Evolutionary conservation across 257 asterid genomes (phyloP), one percentile per base, ranked within the genome.

Genomic region (Verbascum thapsus): DNA sequence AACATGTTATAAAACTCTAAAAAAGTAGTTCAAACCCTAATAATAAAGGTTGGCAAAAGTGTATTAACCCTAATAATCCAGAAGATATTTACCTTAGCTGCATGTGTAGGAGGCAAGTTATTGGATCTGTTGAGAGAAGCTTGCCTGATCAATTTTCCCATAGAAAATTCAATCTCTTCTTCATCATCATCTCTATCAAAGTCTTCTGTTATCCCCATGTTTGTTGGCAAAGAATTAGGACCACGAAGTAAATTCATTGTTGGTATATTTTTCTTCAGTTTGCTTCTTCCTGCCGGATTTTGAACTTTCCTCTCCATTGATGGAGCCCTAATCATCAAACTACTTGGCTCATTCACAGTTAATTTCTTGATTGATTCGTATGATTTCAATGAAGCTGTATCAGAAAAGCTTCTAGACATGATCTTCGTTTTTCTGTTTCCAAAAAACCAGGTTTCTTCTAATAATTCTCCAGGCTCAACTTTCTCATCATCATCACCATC

Each of bases 71-170:
- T n/a, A n/a, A n/a, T n/a, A n/a, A n/a, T n/a, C n/a, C n/a, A n/a
- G n/a, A n/a, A n/a, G n/a, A n/a, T n/a, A 9, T 5, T 7, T 66
- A 82, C 88, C 88, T 79, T 74, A 18, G 79, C 3, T 39, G 53
- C 30, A 16, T 26, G 69, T 47, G 68, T 32, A 1, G 77, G 76
- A 30, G 74, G 72, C 42, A 61, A 11, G 15, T n/a, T 52, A 23
- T 52, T 69, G 0, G 80, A 38, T 3, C 40, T 61, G 42, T 63
- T 74, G 19, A 77, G 52, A 26, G 90, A 83, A 32, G 87, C 90
- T 71, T 79, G 85, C 41, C 83, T 77, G 17, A 82, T 82, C 74
- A 82, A 73, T 43, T 51, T 82, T 15, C 81, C 83, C 85, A 82
- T 76, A 0, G 83, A 77, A 57, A 71, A 78, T 0, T 83, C 83